A percentile compares a stretch with the other conserved stretches of the same genome.
Conservation (phyloP, 176 grass and related monocot genomes). For the Juncus effusus region DNA sequence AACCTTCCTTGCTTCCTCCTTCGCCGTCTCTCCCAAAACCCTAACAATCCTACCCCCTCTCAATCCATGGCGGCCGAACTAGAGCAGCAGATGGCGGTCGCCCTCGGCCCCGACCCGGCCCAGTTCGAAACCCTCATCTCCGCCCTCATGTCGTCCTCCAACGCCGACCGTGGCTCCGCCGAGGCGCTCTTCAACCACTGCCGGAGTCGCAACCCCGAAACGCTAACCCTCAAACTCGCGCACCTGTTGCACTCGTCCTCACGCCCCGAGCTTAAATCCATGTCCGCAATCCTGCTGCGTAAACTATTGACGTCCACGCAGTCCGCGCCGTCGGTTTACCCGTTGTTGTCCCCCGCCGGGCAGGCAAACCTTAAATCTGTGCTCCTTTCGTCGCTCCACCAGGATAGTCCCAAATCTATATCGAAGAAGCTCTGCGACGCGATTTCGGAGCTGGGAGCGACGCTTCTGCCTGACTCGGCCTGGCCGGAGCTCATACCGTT, state of each 20-base stretch:
- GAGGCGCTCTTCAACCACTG: slow-evolving; percentile 90
- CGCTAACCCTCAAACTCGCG: slow-evolving; percentile 64
- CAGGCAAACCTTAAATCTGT: slow-evolving; percentile 55
- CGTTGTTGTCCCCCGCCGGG: slow-evolving; percentile 48
- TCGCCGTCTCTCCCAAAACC: slow-evolving; percentile 15
- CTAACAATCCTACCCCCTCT: background rate
- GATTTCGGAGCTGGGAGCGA: slow-evolving; percentile 67
- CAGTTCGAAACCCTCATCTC: slow-evolving; percentile 63
- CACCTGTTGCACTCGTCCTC: slow-evolving; percentile 40
- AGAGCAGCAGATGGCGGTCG: slow-evolving; percentile 41
- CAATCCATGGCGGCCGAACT: slow-evolving; percentile 12
- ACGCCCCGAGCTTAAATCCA: slow-evolving; percentile 70
- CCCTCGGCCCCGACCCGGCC: slow-evolving; percentile 59
- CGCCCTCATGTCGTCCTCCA: slow-evolving; percentile 87
- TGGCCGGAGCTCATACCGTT: slow-evolving; percentile 88
- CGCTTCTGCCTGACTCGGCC: slow-evolving; percentile 55
- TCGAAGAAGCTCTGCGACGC: slow-evolving; percentile 91
- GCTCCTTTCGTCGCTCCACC: slow-evolving; percentile 53
- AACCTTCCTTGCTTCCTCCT: background rate
- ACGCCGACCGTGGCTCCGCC: slow-evolving; percentile 69
- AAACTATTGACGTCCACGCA: slow-evolving; percentile 17
- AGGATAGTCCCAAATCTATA: slow-evolving; percentile 61
- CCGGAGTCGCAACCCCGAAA: slow-evolving; percentile 58
- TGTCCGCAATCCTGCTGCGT: slow-evolving; percentile 30
- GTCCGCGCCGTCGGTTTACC: slow-evolving; percentile 39